A percentile compares a stretch with the other conserved stretches of the same genome.
Conservation (phyloP, 192 early-diverging fungal species). For the Coemansia sp. region DNA sequence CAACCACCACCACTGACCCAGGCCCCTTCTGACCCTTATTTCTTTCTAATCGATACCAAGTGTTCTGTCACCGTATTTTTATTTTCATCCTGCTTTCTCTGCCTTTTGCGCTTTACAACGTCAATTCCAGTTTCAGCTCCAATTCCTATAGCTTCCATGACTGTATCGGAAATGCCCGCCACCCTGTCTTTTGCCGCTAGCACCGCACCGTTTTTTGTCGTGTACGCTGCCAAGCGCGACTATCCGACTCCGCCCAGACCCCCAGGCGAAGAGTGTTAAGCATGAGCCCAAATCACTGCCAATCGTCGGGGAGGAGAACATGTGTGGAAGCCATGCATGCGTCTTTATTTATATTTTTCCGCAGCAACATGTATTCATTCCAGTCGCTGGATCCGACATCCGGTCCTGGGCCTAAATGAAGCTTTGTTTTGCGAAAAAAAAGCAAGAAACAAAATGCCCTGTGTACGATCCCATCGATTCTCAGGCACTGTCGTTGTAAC, state of each 20-base stretch:
- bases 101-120: not conserved
- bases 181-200: no score
- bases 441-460: no score
- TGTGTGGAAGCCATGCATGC: no score
- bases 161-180: no score
- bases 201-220: not conserved
- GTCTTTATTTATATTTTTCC: not conserved
- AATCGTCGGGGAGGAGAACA: no score
- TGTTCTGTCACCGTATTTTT: not conserved
- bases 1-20: not conserved
- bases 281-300: no score
- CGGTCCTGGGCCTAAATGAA: not conserved
- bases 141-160: no score
- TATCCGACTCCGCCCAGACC: conserved; percentile 38
- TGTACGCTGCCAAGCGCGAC: conserved; percentile 21
- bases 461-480: no score
- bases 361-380: not conserved
- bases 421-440: no score
- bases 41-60: no score
- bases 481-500: no score
- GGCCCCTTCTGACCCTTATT: no score
- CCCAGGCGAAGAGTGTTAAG: conserved; percentile 20
- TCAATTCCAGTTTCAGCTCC: not conserved
- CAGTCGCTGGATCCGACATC: not conserved
- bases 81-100: not conserved